phyloP scores from a whole-genome alignment of 164 flowering plant genomes.

The Berberis vulgaris region DNA sequence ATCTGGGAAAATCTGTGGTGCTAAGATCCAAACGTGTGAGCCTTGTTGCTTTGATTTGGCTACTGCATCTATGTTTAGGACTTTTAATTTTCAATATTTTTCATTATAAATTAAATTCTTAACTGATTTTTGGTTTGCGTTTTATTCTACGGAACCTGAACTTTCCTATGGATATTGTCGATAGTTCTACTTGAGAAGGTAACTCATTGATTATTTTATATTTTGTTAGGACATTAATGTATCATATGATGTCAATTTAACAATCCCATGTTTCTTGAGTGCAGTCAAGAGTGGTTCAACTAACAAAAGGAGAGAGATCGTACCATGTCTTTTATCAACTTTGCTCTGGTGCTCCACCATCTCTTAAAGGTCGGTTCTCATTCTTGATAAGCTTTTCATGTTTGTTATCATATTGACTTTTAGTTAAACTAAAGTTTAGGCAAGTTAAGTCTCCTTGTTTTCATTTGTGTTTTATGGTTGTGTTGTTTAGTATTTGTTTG shows the following conservation, averaged over 20 bases:
- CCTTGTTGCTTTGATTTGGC: not conserved
- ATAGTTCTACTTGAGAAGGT: conserved; percentile 93
- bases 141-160: not conserved
- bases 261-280: conserved; percentile 6
- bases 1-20: conserved; percentile 71
- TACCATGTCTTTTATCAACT: conserved; percentile 95
- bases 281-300: conserved; percentile 95
- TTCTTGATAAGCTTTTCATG: not conserved
- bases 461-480: no score
- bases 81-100: not conserved
- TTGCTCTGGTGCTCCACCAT: conserved; percentile 83
- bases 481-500: no score
- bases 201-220: not conserved
- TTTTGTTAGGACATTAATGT: not conserved
- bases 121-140: conserved; percentile 4
- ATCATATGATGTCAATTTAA: conserved; percentile 17
- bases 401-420: not conserved
- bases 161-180: conserved; percentile 1
- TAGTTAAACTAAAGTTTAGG: not conserved
- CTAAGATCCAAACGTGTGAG: conserved; percentile 89
- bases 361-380: conserved; percentile 55
- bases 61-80: not conserved
- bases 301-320: conserved; percentile 76
- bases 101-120: not conserved
- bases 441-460: not conserved